These are phyloP conservation scores for Podaxis rugospora DNA, from an alignment of 768 basidiomycete genomes.

Conservation along the genomic window DNA sequence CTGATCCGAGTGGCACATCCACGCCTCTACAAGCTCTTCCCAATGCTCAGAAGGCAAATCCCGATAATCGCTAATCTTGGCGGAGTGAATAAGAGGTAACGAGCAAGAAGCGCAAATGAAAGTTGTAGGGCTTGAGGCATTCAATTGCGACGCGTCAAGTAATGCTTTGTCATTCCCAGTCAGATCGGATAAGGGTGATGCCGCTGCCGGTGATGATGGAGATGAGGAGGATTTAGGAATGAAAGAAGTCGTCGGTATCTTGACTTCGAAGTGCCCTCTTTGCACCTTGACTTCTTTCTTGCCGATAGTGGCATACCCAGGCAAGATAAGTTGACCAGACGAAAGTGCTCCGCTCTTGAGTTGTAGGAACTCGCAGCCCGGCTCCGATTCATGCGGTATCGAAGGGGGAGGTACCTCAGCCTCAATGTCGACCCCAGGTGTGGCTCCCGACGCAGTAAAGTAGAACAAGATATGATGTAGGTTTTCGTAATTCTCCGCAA, in stretches of 20 bases:
- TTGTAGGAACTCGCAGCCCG: constrained; percentile 50
- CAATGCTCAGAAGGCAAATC: constrained; percentile 96
- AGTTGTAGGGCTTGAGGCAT: constrained; percentile 47
- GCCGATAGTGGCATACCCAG: constrained; percentile 54
- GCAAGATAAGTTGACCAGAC: constrained; percentile 55
- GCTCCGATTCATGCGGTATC: constrained; percentile 31
- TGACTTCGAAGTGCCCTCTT: constrained; percentile 67
- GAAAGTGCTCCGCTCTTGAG: constrained; percentile 55
- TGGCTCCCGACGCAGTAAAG: constrained; percentile 50
- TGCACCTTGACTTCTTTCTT: constrained; percentile 54
- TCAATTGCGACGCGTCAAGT: constrained; percentile 68
- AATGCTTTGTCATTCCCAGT: constrained; percentile 30
- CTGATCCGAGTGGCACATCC: constrained; percentile 97
- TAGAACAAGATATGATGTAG: constrained; percentile 78
- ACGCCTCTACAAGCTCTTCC: constrained; percentile 95
- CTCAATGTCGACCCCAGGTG: constrained; percentile 48
- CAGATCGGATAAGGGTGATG: constrained; percentile 18
- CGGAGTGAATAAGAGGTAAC: constrained; percentile 61
- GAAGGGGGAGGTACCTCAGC: constrained; percentile 61
- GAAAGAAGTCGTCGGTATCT: constrained; percentile 39
- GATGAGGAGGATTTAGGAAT: background rate
- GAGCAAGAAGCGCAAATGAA: constrained; percentile 82
- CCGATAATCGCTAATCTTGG: constrained; percentile 51
- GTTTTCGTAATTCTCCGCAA: constrained; percentile 82
- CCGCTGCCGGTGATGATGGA: constrained; percentile 10